phyloP scores from a whole-genome alignment of 1,139 yeast genomes.

The Sugiyamaella pinicola region DNA sequence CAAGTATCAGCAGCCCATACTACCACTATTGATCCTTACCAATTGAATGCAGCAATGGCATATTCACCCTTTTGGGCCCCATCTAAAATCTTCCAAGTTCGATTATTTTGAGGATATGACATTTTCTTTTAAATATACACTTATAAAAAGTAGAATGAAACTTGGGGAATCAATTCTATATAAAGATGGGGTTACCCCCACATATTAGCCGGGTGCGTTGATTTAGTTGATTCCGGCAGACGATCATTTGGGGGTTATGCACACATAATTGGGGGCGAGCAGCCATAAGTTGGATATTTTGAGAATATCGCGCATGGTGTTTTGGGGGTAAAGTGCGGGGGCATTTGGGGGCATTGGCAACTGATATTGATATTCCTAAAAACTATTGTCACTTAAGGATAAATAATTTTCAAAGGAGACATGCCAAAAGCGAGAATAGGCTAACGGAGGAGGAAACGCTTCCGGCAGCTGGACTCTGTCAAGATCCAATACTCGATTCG shows the following conservation, averaged over 20 bases:
- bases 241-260: constrained; percentile 9
- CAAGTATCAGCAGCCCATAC: background rate
- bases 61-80: constrained; percentile 33
- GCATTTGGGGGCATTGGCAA: background rate
- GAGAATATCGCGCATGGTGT: too few relatives aligned
- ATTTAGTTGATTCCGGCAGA: background rate
- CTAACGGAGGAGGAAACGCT: too few relatives aligned
- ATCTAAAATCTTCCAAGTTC: constrained; percentile 33
- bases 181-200: constrained; percentile 12
- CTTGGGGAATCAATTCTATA: background rate
- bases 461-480: too few relatives aligned
- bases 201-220: constrained; percentile 5
- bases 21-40: constrained; percentile 20
- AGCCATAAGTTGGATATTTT: background rate
- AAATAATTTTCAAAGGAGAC: too few relatives aligned
- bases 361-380: too few relatives aligned
- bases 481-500: too few relatives aligned
- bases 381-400: too few relatives aligned
- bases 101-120: constrained; percentile 29
- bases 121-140: constrained; percentile 4
- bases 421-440: too few relatives aligned
- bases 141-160: background rate
- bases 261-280: background rate
- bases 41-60: constrained; percentile 36
- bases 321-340: constrained; percentile 4